Base-by-base conservation (phyloP, 768 basidiomycete species). In the Holtermanniella nyarrowii region DNA sequence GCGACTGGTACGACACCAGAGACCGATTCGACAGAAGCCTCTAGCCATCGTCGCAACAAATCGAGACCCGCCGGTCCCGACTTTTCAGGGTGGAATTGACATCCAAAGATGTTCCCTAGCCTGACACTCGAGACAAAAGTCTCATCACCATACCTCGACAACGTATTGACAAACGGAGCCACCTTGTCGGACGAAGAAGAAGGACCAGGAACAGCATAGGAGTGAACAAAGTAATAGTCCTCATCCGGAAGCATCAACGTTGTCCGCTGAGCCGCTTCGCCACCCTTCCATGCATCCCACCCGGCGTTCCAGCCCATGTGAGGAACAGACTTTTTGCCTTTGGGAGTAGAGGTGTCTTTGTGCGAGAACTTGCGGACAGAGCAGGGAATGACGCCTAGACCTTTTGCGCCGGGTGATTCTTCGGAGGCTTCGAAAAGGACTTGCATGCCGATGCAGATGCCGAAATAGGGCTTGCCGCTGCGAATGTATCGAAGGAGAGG, bases 21-120 rank as follows among this genome's bases (percentile, higher is more conserved):
- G 13, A 70, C 20, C 11, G 57, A 41, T 18, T 60, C 52, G 25
- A 57, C 43, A 1, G 63, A 73, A 61, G 70, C 65, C 44, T 68
- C 64, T 41, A 97, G 75, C 95, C 95, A 97, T 21, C 80, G 74
- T 52, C 80, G 78, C 42, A 97, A 75, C 39, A 96, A 77, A 23
- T 77, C 75, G 24, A 97, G 79, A 13, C 95, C 95, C 0, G 89
- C 86, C 25, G 75, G 72, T 18, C 95, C 93, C 0, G 88, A 91
- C 73, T 99, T 99, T 74, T 99, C 95, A 18, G 95, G 95, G 72
- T 99, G 95, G 73, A 96, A 97, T 69, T 99, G 95, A 14, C 84
- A 85, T 21, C 80, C 93, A 65, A 90, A 93, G 49, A 96, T 79
- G 69, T 88, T 93, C 39, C 78, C 81, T 60, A 79, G 82, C 62